Evolutionary conservation across 2,329 filamentous ascomycete species (phyloP), one percentile per base, ranked within the genome.

Genomic region (Dichotomopilus funicola): DNA sequence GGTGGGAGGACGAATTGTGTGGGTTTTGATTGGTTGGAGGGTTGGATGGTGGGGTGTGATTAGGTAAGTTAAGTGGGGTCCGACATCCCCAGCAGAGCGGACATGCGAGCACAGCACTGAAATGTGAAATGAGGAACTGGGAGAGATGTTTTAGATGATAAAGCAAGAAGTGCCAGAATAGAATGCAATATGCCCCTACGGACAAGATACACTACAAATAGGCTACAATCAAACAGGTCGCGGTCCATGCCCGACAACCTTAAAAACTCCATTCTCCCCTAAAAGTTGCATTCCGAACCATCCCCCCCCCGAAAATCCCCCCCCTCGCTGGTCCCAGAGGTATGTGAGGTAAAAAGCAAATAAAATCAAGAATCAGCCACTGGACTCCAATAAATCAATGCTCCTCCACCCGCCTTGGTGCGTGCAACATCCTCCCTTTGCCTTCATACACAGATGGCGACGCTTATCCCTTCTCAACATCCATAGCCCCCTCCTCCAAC

Each of bases 391-490:
- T 9, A 38, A 38, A 38, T 8, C 8, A 38, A 42, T n/a, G 5
- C 40, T n/a, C 11, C 4, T 8, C 40, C 19, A 37, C 13, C 31
- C 8, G 40, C 46, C 31, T 27, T 10, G 10, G 9, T 2, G 10
- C 40, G 31, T n/a, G 27, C 19, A 13, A 5, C 31, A n/a, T 8
- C 13, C 33, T 27, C 13, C 5, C 13, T 2, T 8, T 6, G 10
- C 9, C 38, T 37, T 11, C 33, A 19, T 27, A 3, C 19, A 47
- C 19, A 40, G 8, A 27, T n/a, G 19, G 35, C n/a, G 35, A 9
- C n/a, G 5, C 19, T 42, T 54, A 61, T 10, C 59, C 61, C 49
- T 61, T 61, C 53, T 57, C 54, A 45, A 36, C 51, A 11, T 47
- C 49, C 53, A 2, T 45, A 19, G 9, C 43, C 51, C 49, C 37